A percentile compares a stretch with the other conserved stretches of the same genome.
These are phyloP conservation scores for Wickerhamiella brachini DNA, from an alignment of 805 yeast species.

Conservation along the genomic window DNA sequence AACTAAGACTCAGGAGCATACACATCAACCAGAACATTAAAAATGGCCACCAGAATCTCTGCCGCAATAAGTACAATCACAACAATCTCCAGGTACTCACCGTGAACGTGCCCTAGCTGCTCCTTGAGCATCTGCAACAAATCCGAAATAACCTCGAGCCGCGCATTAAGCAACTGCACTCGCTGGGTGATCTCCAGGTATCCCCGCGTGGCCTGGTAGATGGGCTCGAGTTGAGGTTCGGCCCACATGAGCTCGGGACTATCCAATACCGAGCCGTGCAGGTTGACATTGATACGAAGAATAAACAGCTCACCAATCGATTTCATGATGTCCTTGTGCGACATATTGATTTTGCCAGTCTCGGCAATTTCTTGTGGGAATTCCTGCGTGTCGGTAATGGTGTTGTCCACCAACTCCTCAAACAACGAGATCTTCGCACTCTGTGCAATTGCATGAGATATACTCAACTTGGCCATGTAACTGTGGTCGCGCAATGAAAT, in stretches of 20 bases:
- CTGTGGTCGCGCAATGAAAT: slow-evolving; percentile 79
- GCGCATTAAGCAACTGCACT: slow-evolving; percentile 75
- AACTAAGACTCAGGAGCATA: slow-evolving; percentile 6
- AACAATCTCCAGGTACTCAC: slow-evolving; percentile 75
- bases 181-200: slow-evolving; percentile 91
- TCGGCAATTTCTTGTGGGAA: slow-evolving; percentile 92
- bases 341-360: slow-evolving; percentile 90
- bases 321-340: slow-evolving; percentile 89
- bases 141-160: slow-evolving; percentile 88
- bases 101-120: slow-evolving; percentile 89
- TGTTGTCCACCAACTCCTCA: slow-evolving; percentile 91
- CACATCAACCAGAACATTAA: slow-evolving; percentile 44
- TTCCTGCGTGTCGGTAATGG: slow-evolving; percentile 94
- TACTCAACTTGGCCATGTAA: slow-evolving; percentile 82
- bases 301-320: slow-evolving; percentile 93
- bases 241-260: slow-evolving; percentile 99
- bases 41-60: slow-evolving; percentile 76
- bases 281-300: slow-evolving; percentile 34
- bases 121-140: slow-evolving; percentile 91
- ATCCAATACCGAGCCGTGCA: slow-evolving; percentile 56
- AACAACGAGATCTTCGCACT: slow-evolving; percentile 88
- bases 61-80: slow-evolving; percentile 86
- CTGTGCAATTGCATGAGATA: slow-evolving; percentile 92
- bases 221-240: slow-evolving; percentile 94
- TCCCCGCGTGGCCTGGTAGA: slow-evolving; percentile 93